A percentile compares a stretch with the other conserved stretches of the same genome.
phyloP scores from a whole-genome alignment of 768 basidiomycete genomes.

The Aureoboletus auriporus region DNA sequence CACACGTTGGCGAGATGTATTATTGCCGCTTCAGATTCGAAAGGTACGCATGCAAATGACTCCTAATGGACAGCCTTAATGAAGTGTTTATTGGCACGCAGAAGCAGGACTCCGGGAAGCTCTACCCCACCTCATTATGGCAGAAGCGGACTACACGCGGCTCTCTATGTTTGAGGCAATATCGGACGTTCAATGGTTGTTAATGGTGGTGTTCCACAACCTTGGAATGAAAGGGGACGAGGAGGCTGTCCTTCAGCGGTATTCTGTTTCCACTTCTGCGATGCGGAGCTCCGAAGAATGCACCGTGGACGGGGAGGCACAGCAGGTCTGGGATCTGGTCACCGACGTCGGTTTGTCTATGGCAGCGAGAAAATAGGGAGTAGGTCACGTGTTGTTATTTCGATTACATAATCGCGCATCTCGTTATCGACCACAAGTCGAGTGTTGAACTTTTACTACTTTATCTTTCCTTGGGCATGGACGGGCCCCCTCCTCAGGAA shows the following conservation, averaged over 20 bases:
- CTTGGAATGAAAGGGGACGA: constrained; percentile 52
- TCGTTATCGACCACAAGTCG: constrained; percentile 8
- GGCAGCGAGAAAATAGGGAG: constrained; percentile 30
- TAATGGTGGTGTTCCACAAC: constrained; percentile 71
- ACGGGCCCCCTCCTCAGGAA: constrained; percentile 87
- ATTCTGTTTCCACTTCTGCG: constrained; percentile 41
- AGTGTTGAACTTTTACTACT: constrained; percentile 8
- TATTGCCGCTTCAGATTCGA: constrained; percentile 50
- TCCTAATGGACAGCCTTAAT: background rate
- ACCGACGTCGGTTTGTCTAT: constrained; percentile 55
- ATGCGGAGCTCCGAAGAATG: constrained; percentile 39
- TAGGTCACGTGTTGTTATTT: constrained; percentile 19
- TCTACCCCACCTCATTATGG: constrained; percentile 53
- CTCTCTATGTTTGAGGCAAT: constrained; percentile 58
- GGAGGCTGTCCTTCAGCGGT: constrained; percentile 49
- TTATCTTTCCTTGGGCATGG: constrained; percentile 48
- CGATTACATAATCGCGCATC: constrained; percentile 21
- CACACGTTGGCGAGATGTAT: constrained; percentile 74
- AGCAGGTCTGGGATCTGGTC: constrained; percentile 55
- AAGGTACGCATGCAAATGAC: constrained; percentile 33
- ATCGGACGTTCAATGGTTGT: constrained; percentile 68
- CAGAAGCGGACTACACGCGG: constrained; percentile 61
- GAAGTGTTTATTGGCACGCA: constrained; percentile 14
- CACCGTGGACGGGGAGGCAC: constrained; percentile 49
- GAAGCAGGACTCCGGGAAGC: constrained; percentile 49